Evolutionary conservation across 805 yeast species (phyloP).

Genomic region (Saccharomycopsis fibuligera): DNA sequence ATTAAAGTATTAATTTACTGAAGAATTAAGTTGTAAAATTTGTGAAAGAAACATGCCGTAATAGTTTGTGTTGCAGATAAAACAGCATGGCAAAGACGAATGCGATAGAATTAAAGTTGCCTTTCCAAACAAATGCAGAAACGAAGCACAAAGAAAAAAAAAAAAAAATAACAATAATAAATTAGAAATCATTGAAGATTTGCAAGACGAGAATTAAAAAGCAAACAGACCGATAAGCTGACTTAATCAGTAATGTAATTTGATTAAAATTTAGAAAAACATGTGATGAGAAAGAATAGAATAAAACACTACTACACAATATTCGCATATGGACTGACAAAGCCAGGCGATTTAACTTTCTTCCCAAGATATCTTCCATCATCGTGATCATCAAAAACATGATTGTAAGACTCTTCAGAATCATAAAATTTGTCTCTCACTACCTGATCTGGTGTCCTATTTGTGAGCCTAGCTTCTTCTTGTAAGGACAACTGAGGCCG

Average conservation of each 20-base stretch:
- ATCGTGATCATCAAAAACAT: conserved; percentile 13
- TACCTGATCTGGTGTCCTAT: conserved; percentile 14
- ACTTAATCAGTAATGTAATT: background rate
- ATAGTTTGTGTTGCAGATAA: too few relatives aligned
- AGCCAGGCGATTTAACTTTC: background rate
- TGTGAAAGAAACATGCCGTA: too few relatives aligned
- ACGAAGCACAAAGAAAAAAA: background rate
- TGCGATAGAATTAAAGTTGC: too few relatives aligned
- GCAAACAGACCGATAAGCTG: background rate
- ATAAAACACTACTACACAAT: background rate
- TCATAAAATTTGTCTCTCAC: conserved; percentile 16
- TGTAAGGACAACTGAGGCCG: background rate
- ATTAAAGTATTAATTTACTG: too few relatives aligned
- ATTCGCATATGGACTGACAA: conserved; percentile 7
- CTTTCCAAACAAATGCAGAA: background rate
- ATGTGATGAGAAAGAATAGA: background rate
- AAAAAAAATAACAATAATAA: background rate
- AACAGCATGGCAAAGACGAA: too few relatives aligned
- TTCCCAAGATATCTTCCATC: conserved; percentile 1
- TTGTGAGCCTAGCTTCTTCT: conserved; percentile 8
- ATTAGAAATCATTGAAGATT: background rate
- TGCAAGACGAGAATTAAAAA: background rate
- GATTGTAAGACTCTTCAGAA: conserved; percentile 16
- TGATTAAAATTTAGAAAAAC: background rate
- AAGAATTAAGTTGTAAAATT: too few relatives aligned